Conservation (phyloP, 306 rosid genomes). For the Rosa rugosa region DNA sequence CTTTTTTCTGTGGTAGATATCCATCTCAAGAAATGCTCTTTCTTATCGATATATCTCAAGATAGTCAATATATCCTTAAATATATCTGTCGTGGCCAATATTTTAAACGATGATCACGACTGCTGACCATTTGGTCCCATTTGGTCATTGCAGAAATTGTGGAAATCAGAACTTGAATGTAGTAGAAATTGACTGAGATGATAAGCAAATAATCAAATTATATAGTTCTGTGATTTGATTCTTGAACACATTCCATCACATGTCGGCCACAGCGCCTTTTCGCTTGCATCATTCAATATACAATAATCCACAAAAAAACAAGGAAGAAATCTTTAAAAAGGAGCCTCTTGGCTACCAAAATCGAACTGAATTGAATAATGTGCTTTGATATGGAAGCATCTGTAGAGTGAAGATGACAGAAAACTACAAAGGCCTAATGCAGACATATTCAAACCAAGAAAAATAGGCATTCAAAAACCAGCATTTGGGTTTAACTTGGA, state of each 20-base stretch:
- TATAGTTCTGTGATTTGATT: no score
- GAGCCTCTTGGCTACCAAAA: not conserved
- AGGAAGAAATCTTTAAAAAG: not conserved
- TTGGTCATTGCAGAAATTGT: no score
- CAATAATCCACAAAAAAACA: not conserved
- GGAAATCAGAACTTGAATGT: no score
- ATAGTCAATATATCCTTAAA: no score
- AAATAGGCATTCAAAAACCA: not conserved
- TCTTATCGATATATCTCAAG: no score
- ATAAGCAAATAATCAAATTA: no score
- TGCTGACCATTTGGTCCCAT: no score
- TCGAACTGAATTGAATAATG: not conserved
- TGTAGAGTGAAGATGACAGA: not conserved
- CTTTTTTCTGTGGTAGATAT: no score
- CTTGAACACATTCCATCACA: not conserved
- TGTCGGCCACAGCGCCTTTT: not conserved
- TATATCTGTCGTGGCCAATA: no score
- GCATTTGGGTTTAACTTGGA: constrained; percentile 1
- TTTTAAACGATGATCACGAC: no score
- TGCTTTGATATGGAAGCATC: not conserved
- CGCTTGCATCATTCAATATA: not conserved
- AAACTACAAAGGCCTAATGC: not conserved
- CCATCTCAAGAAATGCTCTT: no score
- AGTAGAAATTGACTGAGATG: no score
- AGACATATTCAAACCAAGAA: not conserved